Evolutionary conservation across 2,329 filamentous ascomycete species (phyloP).

Genomic region (Ophidiomyces ophidiicola): DNA sequence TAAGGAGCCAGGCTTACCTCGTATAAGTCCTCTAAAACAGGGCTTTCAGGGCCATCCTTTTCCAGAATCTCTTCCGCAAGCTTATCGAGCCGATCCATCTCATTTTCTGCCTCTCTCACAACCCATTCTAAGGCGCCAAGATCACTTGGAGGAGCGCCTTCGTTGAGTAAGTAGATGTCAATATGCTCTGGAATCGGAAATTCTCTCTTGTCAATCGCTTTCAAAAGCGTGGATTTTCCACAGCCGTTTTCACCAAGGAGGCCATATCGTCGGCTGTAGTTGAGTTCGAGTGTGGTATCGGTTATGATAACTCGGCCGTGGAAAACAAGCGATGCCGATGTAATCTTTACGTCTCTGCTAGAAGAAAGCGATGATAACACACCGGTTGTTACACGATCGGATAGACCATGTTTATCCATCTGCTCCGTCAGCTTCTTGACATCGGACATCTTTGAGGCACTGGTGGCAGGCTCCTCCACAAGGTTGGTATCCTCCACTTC

Average conservation of each 20-base stretch:
- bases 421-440: constrained; percentile 82
- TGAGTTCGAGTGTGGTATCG: constrained; percentile 86
- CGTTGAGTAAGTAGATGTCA: constrained; percentile 96
- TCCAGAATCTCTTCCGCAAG: constrained; percentile 83
- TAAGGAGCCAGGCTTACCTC: constrained; percentile 51
- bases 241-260: constrained; percentile 97
- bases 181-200: constrained; percentile 92
- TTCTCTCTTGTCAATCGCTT: constrained; percentile 85
- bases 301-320: constrained; percentile 93
- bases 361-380: constrained; percentile 73
- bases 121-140: constrained; percentile 95
- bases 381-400: constrained; percentile 95
- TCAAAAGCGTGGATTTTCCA: constrained; percentile 95
- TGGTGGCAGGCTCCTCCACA: constrained; percentile 56
- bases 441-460: constrained; percentile 60
- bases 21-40: constrained; percentile 83
- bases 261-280: constrained; percentile 84
- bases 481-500: constrained; percentile 51
- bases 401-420: constrained; percentile 91
- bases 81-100: constrained; percentile 81
- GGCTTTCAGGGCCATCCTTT: constrained; percentile 80
- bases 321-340: constrained; percentile 84
- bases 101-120: constrained; percentile 81
- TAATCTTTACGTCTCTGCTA: constrained; percentile 95
- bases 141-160: constrained; percentile 82